Base-by-base conservation (phyloP, 345 rosid genomes). In the Citrus unshiu region DNA sequence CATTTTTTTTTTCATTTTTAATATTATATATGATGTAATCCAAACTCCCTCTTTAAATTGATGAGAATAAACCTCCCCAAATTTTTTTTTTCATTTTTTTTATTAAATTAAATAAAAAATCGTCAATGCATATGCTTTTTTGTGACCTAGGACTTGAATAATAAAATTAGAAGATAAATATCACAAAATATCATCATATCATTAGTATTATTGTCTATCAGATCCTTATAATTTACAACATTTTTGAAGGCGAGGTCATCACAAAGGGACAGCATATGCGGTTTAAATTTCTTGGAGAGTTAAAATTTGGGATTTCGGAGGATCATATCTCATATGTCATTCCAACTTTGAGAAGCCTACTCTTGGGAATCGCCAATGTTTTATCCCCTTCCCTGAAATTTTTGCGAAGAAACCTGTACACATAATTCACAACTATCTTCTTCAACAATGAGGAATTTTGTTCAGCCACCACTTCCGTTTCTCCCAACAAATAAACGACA, bases 301-400 rank as follows among this genome's bases (percentile, higher is more conserved):
- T 19, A 54, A 54, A 54, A 54, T 54, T 54, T 12, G 51, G 18
- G 51, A 46, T 12, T 46, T 12, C 13, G 51, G 18, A 13, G 7
- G 58, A 54, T 90, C 82, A 91, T 27, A 92, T 86, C 86, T 92
- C 98, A 72, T 92, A 88, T n/a, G 91, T 87, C 98, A 95, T 93
- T 40, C 97, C 95, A 46, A 95, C 93, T 80, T 87, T 87, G 21
- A 93, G 92, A 67, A 95, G 88, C 81, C 85, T 85, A 0, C 85
- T 76, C 54, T 83, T 83, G 5, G 97, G 97, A 71, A 92, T 92
- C 6, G 85, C 92, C 80, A 91, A 77, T 37, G 85, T 72, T 77
- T 85, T 89, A 54, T 88, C 88, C 3, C 86, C 87, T 81, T 88
- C 87, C 35, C 97, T 85, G 86, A 86, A 88, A 81, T 89, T 95